Base-by-base conservation (phyloP, 106 monocot genomes). In the Dioscorea zingiberensis region DNA sequence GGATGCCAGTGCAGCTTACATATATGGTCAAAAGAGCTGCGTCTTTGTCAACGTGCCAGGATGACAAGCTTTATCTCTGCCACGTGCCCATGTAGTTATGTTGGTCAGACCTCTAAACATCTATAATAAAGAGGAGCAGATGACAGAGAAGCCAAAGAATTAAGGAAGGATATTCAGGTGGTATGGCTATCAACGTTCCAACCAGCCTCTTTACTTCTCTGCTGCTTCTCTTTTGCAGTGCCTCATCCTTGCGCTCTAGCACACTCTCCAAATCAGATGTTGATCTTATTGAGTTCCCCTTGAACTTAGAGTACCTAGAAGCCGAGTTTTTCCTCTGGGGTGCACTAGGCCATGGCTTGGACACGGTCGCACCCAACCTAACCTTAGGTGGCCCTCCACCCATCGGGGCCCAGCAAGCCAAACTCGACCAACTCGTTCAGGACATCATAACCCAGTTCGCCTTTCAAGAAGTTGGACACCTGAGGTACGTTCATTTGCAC, bases 381-480 rank as follows among this genome's bases (percentile, higher is more conserved):
- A 47, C 82, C 70, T 29, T 56, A 51, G 81, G 82, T 19, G 87
- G 91, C 3, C 91, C 87, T 5, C 26, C 79, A 0, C 84, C 91
- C 38, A 56, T 80, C 55, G 91, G 91, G 2, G 81, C 55, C 46
- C 59, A 58, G 72, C 71, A 68, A 30, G 91, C 87, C 60, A 57
- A 74, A 9, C 87, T 92, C 11, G 65, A 60, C 25, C 71, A 68
- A 0, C 25, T 79, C 25, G 49, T 77, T 15, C 44, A 74, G 1
- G 73, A 84, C 60, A 60, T 87, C 63, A 62, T 84, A 3, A 23
- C 47, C 2, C 79, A 92, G 60, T 87, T 92, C 28, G 87, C 59
- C 2, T 92, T 72, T 49, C 84, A 92, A 56, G 91, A 92, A 73
- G 81, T 92, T 3, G 87, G 91, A 0, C 91, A 92, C 53, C 27